Conservation (phyloP, 257 asterid species). For the Henckelia pumila region DNA sequence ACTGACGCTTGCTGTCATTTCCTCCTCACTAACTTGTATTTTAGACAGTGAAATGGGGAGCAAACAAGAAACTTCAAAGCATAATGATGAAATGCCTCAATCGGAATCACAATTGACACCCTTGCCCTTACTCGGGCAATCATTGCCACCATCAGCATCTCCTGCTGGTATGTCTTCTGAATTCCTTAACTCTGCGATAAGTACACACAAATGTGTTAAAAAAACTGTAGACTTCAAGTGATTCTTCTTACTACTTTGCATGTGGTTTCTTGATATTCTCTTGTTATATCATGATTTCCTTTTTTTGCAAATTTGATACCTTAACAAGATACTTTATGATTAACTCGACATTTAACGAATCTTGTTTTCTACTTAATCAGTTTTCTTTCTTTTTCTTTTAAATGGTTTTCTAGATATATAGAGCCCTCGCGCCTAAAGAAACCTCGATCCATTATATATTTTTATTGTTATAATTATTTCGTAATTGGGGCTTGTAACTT, state of each 20-base stretch:
- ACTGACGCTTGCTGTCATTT: constrained; percentile 5
- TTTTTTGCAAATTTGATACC: constrained; percentile 3
- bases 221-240: constrained; percentile 7
- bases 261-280: constrained; percentile 8
- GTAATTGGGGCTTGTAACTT: neutral
- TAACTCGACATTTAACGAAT: neutral
- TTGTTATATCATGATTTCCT: neutral
- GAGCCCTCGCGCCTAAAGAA: neutral
- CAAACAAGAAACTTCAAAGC: constrained; percentile 30
- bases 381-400: too few relatives aligned
- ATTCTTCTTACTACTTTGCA: neutral
- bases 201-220: constrained; percentile 1
- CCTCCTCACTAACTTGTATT: constrained; percentile 28
- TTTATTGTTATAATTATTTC: neutral
- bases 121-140: constrained; percentile 29
- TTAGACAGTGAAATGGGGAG: constrained; percentile 43
- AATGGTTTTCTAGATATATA: neutral
- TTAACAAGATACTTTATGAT: neutral
- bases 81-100: constrained; percentile 37
- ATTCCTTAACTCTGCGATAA: constrained; percentile 17
- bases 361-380: too few relatives aligned
- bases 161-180: constrained; percentile 37
- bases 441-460: neutral
- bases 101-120: constrained; percentile 30
- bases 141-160: constrained; percentile 41